Base-by-base conservation (phyloP, 192 early-diverging fungal species). In the Chytriomyces sp. region DNA sequence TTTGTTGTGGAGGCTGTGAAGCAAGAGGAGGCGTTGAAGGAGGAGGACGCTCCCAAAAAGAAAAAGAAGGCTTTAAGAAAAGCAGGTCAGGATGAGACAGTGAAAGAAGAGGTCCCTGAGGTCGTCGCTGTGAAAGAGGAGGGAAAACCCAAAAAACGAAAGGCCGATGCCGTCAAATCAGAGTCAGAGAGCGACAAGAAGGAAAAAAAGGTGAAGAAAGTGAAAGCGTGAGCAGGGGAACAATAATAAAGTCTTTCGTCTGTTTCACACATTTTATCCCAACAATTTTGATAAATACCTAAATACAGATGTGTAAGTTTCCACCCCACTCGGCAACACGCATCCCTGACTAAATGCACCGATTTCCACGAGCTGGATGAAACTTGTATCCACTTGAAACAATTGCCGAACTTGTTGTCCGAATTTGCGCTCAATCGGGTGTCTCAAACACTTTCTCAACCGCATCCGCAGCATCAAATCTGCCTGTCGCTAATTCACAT, bases 141-240 rank as follows among this genome's bases (percentile, higher is more conserved):
- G 47, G 53, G 20, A 13, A 57, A 57, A 20, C 53, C 53, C 53
- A 57, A 57, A 20, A 20, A 57, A 57, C 53, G 20, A 5, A 57
- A 57, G 20, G 16, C 16, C 20, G 53, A 57, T 57, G 2, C 20
- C 53, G 20, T 20, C 53, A 57, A 57, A 3, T n/a, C 13, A 57
- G 53, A 35, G 35, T 35, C 35, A 2, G 35, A 35, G 35, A 35
- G 35, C 35, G 35, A 35, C 35, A 35, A 35, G 20, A 57, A 57
- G 20, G 53, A 20, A 57, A 13, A 57, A 57, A 69, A 69, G 50
- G 68, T 23, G 49, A 69, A 69, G 68, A 69, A 69, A 47, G 68
- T 28, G 9, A 69, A 69, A 28, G 49, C 45, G 11, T 69, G 45
- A 53, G n/a, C 26, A 23, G n/a, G 10, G 16, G 10, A 1, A 23